These are phyloP conservation scores for Epichloe aotearoae DNA, from an alignment of 2,329 filamentous ascomycete species.

Conservation along the genomic window DNA sequence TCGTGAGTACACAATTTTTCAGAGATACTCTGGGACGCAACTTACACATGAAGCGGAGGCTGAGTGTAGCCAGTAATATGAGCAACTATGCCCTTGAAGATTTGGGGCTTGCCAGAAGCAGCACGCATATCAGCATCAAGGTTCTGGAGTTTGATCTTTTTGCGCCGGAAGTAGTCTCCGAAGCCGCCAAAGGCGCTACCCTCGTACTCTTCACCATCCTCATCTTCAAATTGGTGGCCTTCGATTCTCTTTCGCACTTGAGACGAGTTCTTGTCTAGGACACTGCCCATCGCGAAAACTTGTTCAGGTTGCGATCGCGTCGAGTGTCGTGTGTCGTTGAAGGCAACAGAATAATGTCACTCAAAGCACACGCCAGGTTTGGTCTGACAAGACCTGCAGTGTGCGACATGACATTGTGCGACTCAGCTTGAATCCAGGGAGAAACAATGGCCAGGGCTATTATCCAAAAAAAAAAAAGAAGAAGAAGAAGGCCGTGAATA, in stretches of 20 bases:
- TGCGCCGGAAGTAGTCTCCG: conserved; percentile 80
- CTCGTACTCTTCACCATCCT: conserved; percentile 84
- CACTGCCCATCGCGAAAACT: conserved; percentile 37
- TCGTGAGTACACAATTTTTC: conserved; percentile 7
- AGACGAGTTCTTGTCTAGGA: conserved; percentile 50
- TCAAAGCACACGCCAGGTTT: background rate
- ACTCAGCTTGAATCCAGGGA: background rate
- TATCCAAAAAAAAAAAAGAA: background rate
- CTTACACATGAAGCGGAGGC: conserved; percentile 67
- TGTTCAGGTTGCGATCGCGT: background rate
- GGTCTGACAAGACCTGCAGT: background rate
- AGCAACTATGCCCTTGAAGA: conserved; percentile 83
- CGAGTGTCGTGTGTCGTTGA: background rate
- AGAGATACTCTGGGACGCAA: background rate
- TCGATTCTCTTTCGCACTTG: conserved; percentile 49
- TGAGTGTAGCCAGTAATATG: conserved; percentile 96
- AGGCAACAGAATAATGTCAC: too few relatives aligned
- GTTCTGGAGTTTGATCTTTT: conserved; percentile 96
- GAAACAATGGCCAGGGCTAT: background rate
- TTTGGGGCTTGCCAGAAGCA: conserved; percentile 56
- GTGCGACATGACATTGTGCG: background rate
- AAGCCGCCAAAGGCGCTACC: conserved; percentile 81
- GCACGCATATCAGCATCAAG: conserved; percentile 71
- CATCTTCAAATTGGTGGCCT: conserved; percentile 59
- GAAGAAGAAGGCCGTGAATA: background rate